A percentile compares a stretch with the other conserved stretches of the same genome.
These are phyloP conservation scores for Dictyostelium citrinum DNA, from an alignment of 78 protist genomes.

Conservation along the genomic window DNA sequence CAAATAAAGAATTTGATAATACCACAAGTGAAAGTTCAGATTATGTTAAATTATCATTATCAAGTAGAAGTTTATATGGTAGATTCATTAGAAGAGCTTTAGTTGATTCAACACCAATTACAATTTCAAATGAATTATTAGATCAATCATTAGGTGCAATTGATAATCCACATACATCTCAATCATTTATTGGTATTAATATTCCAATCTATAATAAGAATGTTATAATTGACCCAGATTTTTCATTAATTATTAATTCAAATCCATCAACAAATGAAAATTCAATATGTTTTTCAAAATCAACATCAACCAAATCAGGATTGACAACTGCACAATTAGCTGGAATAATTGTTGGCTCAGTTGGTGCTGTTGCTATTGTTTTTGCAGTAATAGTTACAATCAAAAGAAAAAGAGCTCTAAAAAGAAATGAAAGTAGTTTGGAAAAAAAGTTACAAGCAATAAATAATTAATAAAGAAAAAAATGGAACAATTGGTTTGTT, in stretches of 20 bases:
- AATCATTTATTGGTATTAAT: background rate
- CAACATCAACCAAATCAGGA: background rate
- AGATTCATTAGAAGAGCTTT: background rate
- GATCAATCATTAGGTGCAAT: background rate
- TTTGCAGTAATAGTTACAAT: background rate
- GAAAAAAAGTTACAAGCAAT: background rate
- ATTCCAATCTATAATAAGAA: background rate
- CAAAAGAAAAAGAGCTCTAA: background rate
- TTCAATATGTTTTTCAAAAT: background rate
- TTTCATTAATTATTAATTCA: background rate
- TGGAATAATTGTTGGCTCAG: background rate
- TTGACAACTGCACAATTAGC: background rate
- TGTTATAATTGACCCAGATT: background rate
- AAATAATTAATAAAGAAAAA: too few relatives aligned
- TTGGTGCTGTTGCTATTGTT: background rate
- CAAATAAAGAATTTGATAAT: background rate
- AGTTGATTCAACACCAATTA: background rate
- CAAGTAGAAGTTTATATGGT: background rate
- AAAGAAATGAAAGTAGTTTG: background rate
- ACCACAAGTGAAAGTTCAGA: background rate
- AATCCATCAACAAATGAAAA: background rate
- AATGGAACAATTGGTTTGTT: too few relatives aligned
- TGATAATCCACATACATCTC: background rate
- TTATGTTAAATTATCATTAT: background rate
- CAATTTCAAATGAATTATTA: background rate